phyloP scores from a whole-genome alignment of 2,329 filamentous ascomycete genomes.

The Apiospora marii region DNA sequence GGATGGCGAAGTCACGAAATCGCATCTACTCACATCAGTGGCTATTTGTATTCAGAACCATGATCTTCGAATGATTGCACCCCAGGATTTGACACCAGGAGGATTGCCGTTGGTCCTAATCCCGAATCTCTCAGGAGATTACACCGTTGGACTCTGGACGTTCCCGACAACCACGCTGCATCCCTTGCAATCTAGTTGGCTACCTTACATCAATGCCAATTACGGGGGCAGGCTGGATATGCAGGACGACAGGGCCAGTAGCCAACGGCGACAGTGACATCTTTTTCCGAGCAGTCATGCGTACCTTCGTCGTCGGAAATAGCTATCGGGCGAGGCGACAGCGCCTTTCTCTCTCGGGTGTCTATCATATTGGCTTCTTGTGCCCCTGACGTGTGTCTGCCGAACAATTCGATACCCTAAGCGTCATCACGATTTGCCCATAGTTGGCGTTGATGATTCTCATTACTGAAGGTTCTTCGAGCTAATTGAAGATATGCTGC shows the following conservation, averaged over 20 bases:
- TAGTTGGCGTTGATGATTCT: not conserved
- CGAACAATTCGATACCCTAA: not conserved
- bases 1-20: not conserved
- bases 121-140: not conserved
- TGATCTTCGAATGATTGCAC: not conserved
- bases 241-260: not conserved
- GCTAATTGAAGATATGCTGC: not conserved
- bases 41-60: not conserved
- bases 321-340: not conserved
- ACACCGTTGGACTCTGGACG: not conserved
- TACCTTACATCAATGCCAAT: not conserved
- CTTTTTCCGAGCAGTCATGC: not conserved
- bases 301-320: not conserved
- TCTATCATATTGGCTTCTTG: not conserved
- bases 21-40: not conserved
- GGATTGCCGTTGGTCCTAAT: not conserved
- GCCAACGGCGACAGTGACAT: not conserved
- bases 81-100: not conserved
- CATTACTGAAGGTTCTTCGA: not conserved
- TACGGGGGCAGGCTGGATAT: not conserved
- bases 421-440: not conserved
- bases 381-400: not conserved
- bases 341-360: not conserved
- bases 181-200: not conserved
- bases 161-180: not conserved